These are phyloP conservation scores for Pleurotus citrinopileatus DNA, from an alignment of 768 basidiomycete genomes.

Conservation along the genomic window DNA sequence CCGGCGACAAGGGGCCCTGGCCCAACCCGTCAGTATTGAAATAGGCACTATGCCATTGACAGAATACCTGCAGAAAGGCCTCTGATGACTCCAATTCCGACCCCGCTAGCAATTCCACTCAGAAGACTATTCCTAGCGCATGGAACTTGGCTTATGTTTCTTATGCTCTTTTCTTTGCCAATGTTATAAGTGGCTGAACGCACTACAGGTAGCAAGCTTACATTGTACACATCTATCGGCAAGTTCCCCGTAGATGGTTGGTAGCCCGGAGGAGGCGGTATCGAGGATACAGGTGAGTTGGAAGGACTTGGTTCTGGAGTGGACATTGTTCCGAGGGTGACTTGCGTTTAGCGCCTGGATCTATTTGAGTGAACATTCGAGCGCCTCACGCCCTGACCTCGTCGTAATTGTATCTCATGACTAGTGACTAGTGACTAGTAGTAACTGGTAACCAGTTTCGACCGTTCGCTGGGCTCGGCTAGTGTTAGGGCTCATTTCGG, in stretches of 20 bases:
- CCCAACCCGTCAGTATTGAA: constrained; percentile 6
- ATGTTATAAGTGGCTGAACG: neutral
- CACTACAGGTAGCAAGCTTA: neutral
- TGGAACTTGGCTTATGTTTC: constrained; percentile 65
- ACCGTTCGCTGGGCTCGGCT: too few species aligned
- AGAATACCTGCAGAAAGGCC: constrained; percentile 56
- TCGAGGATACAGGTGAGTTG: neutral
- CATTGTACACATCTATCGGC: constrained; percentile 1
- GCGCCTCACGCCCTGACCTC: too few species aligned
- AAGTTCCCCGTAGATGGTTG: constrained; percentile 5
- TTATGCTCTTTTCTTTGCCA: constrained; percentile 42
- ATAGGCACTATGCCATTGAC: neutral
- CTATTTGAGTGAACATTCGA: too few species aligned
- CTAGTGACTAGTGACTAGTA: too few species aligned
- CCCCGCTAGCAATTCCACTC: constrained; percentile 77
- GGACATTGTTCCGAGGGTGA: too few species aligned
- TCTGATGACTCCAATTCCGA: constrained; percentile 73
- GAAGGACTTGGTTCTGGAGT: neutral
- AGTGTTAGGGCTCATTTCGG: too few species aligned
- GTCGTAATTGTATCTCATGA: too few species aligned
- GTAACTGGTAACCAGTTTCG: too few species aligned
- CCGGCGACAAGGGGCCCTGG: constrained; percentile 64
- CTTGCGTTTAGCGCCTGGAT: too few species aligned
- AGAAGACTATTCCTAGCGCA: constrained; percentile 76
- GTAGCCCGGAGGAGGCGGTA: constrained; percentile 5